Evolutionary conservation across 176 grass and related monocot species (phyloP), one percentile per base, ranked within the genome.

Genomic region (Dactylis glomerata): DNA sequence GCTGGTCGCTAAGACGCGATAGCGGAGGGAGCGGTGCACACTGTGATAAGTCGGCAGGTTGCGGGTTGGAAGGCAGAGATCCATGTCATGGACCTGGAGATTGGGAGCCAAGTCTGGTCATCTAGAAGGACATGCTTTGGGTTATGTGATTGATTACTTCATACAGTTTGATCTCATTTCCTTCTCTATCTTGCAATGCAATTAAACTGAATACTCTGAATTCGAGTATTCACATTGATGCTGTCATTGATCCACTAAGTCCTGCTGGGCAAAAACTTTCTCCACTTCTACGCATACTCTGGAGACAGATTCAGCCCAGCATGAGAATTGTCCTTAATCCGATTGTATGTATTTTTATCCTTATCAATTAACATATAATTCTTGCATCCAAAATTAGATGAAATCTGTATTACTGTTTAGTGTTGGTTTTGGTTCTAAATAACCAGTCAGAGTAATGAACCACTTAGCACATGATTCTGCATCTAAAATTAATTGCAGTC

Each of bases 241-340:
- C 91, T 87, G 93, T 98, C 59, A 95, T 98, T 80, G 96, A 98
- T 93, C 96, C 96, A 27, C 72, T 98, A 68, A 98, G 96, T 85
- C 87, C 93, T 31, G 76, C 77, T 69, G 96, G 91, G 33, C 96
- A 98, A 85, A 98, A 98, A 68, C 86, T 98, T 85, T 57, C 96
- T 69, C 96, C 96, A 76, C 91, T 98, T 87, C 87, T 98, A 49
- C 68, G 57, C 68, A 57, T 98, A 85, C 92, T 98, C 27, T 93
- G 81, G 89, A 95, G 74, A 71, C 83, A 90, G 61, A 88, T 98
- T 93, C 91, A 88, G 42, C 96, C 93, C 12, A 95, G 96, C 87
- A 94, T 98, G 93, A 98, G 96, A 88, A 95, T 98, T 88, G 73
- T 98, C 33, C 89, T 98, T 77, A 98, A 98, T 95, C 93, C 96